phyloP scores from a whole-genome alignment of 306 rosid genomes.

The Cicer chorassanicum region DNA sequence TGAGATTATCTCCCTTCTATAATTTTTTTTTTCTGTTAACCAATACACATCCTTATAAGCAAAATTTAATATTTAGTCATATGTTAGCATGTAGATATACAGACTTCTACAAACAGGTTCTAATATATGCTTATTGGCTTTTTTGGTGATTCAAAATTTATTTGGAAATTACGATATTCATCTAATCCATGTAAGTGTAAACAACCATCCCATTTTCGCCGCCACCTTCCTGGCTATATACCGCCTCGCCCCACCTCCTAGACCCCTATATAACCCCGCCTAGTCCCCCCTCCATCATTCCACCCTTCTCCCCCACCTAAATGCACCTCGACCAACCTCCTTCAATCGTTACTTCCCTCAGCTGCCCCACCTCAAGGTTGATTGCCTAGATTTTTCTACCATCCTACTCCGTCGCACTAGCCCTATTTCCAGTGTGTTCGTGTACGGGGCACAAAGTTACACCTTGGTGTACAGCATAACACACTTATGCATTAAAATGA shows the following conservation, averaged over 20 bases:
- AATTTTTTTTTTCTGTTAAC: neutral
- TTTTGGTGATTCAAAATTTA: slow-evolving; percentile 8
- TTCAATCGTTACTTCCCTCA: too few relatives aligned
- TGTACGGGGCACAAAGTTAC: neutral
- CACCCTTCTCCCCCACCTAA: too few relatives aligned
- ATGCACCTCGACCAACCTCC: too few relatives aligned
- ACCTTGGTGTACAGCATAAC: neutral
- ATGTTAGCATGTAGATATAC: neutral
- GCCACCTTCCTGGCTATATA: neutral
- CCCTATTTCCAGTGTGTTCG: too few relatives aligned
- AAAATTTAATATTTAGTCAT: slow-evolving; percentile 18
- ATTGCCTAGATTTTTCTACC: neutral
- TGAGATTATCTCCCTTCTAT: slow-evolving; percentile 6
- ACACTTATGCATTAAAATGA: slow-evolving; percentile 1
- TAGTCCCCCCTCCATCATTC: too few relatives aligned
- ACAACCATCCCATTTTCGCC: neutral
- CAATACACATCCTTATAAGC: neutral
- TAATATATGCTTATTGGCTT: neutral
- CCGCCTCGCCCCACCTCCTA: too few relatives aligned
- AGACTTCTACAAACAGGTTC: slow-evolving; percentile 7
- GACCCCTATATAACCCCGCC: too few relatives aligned
- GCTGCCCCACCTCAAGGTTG: too few relatives aligned
- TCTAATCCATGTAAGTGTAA: slow-evolving; percentile 8
- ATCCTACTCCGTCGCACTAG: too few relatives aligned
- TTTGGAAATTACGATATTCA: neutral